Conservation (phyloP, 345 rosid species). For the Isatis tinctoria region DNA sequence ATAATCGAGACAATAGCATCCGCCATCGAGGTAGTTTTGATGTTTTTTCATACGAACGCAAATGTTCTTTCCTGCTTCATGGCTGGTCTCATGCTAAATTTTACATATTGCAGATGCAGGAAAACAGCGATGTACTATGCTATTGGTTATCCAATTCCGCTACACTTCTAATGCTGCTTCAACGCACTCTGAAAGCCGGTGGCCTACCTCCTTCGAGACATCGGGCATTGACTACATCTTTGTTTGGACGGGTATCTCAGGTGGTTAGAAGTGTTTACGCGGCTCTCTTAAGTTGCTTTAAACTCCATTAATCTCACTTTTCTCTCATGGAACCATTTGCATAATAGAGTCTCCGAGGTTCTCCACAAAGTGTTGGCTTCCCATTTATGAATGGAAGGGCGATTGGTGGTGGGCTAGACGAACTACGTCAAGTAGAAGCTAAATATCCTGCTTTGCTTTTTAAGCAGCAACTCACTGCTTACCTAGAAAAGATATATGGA, state of each 20-base stretch:
- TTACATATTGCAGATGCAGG: slow-evolving; percentile 54
- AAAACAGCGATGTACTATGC: slow-evolving; percentile 66
- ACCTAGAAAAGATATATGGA: slow-evolving; percentile 98
- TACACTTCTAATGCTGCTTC: slow-evolving; percentile 73
- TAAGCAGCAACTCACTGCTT: slow-evolving; percentile 98
- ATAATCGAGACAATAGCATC: slow-evolving; percentile 80
- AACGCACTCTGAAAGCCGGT: slow-evolving; percentile 85
- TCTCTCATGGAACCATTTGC: slow-evolving; percentile 18
- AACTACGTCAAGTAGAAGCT: slow-evolving; percentile 86
- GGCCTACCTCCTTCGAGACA: slow-evolving; percentile 74
- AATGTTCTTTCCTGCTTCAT: slow-evolving; percentile 16
- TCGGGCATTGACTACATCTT: slow-evolving; percentile 58
- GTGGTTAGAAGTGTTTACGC: slow-evolving; percentile 36
- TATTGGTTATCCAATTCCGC: slow-evolving; percentile 95
- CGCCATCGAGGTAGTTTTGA: slow-evolving; percentile 62
- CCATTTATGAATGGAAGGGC: slow-evolving; percentile 64
- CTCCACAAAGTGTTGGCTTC: slow-evolving; percentile 87
- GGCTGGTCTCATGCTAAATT: slow-evolving; percentile 18
- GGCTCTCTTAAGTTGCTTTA: not conserved
- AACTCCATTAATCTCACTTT: not conserved
- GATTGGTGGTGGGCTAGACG: slow-evolving; percentile 52
- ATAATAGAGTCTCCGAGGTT: slow-evolving; percentile 67
- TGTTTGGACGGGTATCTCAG: slow-evolving; percentile 89
- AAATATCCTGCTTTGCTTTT: slow-evolving; percentile 93
- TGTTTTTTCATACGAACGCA: slow-evolving; percentile 11